These are phyloP conservation scores for Arthrinium puccinioides DNA, from an alignment of 2,329 filamentous ascomycete species.

Conservation along the genomic window DNA sequence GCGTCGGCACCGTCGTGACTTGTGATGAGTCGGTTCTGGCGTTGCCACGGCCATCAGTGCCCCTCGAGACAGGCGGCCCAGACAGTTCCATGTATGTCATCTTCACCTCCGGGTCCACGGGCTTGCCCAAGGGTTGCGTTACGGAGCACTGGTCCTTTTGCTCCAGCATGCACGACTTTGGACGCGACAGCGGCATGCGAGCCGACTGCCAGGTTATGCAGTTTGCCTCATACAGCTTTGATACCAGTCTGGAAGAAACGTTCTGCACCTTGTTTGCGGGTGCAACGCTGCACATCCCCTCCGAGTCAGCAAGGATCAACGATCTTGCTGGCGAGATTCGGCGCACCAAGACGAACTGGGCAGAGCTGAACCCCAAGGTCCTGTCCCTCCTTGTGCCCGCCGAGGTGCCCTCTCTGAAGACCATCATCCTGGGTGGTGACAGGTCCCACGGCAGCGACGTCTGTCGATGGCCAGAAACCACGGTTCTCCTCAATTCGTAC, in stretches of 20 bases:
- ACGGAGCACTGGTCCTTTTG: constrained; percentile 4
- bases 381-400: constrained; percentile 2
- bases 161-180: neutral
- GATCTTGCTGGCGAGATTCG: constrained; percentile 4
- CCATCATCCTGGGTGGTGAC: constrained; percentile 5
- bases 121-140: constrained; percentile 7
- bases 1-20: neutral
- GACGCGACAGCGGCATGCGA: constrained; percentile 33
- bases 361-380: constrained; percentile 4
- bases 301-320: neutral
- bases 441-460: neutral
- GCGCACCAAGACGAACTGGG: constrained; percentile 3
- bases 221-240: constrained; percentile 7
- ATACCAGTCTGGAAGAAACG: constrained; percentile 5
- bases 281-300: constrained; percentile 5
- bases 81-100: constrained; percentile 2
- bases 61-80: neutral
- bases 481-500: neutral
- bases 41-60: neutral
- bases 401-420: constrained; percentile 2
- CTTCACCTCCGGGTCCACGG: constrained; percentile 7
- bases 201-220: constrained; percentile 28
- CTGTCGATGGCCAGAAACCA: constrained; percentile 1
- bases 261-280: constrained; percentile 1
- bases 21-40: neutral